Conservation (phyloP, 78 protist species). For the Speleostelium caveatum region DNA sequence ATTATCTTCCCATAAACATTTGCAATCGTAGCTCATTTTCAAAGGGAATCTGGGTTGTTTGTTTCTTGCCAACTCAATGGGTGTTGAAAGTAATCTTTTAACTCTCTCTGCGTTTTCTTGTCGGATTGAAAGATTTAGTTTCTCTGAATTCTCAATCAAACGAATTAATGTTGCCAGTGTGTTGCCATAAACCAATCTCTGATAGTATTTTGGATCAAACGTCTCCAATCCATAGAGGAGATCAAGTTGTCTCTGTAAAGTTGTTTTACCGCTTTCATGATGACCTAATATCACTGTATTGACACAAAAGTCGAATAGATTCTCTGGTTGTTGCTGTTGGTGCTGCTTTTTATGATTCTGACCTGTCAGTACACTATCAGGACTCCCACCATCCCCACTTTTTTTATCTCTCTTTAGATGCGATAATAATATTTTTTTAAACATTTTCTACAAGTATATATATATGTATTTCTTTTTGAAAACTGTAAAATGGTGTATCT, state of each 20-base stretch:
- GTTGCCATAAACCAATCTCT: conserved; percentile 55
- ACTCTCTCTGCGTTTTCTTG: conserved; percentile 34
- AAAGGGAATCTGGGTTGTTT: conserved; percentile 59
- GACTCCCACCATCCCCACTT: neutral
- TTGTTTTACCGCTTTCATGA: conserved; percentile 59
- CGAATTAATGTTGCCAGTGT: conserved; percentile 69
- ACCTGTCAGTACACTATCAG: neutral
- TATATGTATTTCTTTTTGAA: no score
- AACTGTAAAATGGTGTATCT: no score
- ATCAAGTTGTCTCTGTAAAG: conserved; percentile 64
- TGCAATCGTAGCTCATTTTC: conserved; percentile 46
- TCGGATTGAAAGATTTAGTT: conserved; percentile 17
- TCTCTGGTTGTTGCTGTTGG: neutral
- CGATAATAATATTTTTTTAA: neutral
- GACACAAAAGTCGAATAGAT: conserved; percentile 9
- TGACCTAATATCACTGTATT: conserved; percentile 13
- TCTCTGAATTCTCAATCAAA: conserved; percentile 42
- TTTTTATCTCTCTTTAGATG: neutral
- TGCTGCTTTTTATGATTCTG: neutral
- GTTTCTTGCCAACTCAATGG: conserved; percentile 41
- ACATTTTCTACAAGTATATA: no score
- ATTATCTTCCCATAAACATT: conserved; percentile 73
- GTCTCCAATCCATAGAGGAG: conserved; percentile 38
- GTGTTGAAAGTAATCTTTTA: conserved; percentile 19
- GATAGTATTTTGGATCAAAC: conserved; percentile 44